Conservation (phyloP, 768 basidiomycete species). For the Amanita thiersii region DNA sequence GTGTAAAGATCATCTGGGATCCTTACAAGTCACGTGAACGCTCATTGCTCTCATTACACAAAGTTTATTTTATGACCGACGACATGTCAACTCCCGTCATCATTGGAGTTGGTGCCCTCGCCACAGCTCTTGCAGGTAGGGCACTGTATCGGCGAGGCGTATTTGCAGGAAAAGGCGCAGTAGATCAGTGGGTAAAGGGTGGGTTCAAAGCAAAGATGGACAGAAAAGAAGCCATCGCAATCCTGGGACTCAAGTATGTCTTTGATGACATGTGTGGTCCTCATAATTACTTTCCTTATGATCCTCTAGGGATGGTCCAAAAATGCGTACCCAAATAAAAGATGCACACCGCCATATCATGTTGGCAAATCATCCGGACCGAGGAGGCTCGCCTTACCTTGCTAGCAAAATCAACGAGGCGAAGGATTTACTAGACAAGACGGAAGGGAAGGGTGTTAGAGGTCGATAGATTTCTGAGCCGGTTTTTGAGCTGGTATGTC, state of each 20-base stretch:
- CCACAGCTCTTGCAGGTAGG: constrained; percentile 68
- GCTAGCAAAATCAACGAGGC: constrained; percentile 99
- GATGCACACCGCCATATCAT: constrained; percentile 96
- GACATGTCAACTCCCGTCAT: constrained; percentile 74
- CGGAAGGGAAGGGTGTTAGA: constrained; percentile 39
- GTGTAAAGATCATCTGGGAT: background rate
- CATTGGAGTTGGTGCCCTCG: constrained; percentile 69
- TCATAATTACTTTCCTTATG: background rate
- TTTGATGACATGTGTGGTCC: constrained; percentile 6
- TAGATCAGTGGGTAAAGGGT: constrained; percentile 85
- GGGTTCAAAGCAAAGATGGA: constrained; percentile 98
- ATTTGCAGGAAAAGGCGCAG: constrained; percentile 49
- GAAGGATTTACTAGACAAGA: constrained; percentile 83
- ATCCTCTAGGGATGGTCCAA: constrained; percentile 66
- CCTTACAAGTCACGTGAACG: constrained; percentile 2
- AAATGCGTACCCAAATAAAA: constrained; percentile 72
- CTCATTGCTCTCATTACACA: background rate
- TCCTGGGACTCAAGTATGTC: constrained; percentile 88
- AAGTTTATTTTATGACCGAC: background rate
- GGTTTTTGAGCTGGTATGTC: constrained; percentile 16
- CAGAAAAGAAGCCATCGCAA: constrained; percentile 81
- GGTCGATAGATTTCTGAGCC: constrained; percentile 16
- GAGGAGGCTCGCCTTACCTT: constrained; percentile 96
- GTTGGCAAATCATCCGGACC: constrained; percentile 97
- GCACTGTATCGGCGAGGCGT: constrained; percentile 58